phyloP scores from a whole-genome alignment of 2,329 filamentous ascomycete species.

The Phyllosticta paracitricarpa region DNA sequence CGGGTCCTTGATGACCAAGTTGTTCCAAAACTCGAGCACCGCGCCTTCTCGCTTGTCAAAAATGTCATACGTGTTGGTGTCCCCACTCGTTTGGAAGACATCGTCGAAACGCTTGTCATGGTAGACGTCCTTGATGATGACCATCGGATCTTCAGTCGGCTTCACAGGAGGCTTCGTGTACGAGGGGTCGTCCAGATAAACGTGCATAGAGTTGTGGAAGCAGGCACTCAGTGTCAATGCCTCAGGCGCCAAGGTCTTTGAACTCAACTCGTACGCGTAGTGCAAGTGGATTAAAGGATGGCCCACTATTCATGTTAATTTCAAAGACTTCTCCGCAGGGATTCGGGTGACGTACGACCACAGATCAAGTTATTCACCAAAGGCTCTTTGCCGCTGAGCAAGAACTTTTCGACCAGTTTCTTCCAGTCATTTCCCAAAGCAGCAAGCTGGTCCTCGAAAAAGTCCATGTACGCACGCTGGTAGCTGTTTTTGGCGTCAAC shows the following conservation, averaged over 20 bases:
- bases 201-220: slow-evolving; percentile 47
- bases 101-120: slow-evolving; percentile 60
- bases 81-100: slow-evolving; percentile 49
- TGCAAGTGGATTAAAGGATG: slow-evolving; percentile 90
- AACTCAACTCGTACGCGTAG: slow-evolving; percentile 83
- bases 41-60: slow-evolving; percentile 59
- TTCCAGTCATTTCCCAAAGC: slow-evolving; percentile 75
- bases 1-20: slow-evolving; percentile 53
- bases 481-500: slow-evolving; percentile 41
- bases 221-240: slow-evolving; percentile 60
- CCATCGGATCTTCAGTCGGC: slow-evolving; percentile 46
- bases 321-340: neutral
- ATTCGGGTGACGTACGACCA: slow-evolving; percentile 53
- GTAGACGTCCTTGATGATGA: slow-evolving; percentile 60
- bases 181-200: slow-evolving; percentile 58
- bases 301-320: slow-evolving; percentile 49
- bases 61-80: slow-evolving; percentile 55
- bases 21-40: slow-evolving; percentile 82
- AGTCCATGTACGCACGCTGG: slow-evolving; percentile 86
- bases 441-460: slow-evolving; percentile 86
- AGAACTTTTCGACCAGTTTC: slow-evolving; percentile 60
- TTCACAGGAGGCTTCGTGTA: slow-evolving; percentile 58
- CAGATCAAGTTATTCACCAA: slow-evolving; percentile 71
- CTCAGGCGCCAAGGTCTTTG: slow-evolving; percentile 79
- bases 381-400: slow-evolving; percentile 65